Conservation (phyloP, 371 early-diverging fungal genomes). For the Syncephalastrum sp. region DNA sequence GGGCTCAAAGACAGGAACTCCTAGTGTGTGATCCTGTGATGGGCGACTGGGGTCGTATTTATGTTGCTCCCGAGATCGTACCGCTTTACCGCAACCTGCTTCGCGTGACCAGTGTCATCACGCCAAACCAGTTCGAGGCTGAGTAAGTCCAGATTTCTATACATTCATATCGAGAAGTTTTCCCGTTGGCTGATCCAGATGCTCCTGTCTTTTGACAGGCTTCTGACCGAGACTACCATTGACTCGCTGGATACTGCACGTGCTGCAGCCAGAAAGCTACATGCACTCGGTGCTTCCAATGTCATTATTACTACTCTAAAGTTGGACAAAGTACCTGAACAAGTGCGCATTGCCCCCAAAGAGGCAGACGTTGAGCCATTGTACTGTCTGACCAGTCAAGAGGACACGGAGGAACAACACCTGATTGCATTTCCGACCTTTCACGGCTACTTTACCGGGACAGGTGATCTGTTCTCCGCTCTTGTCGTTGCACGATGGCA, state of each 20-base stretch:
- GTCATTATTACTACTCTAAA: constrained; percentile 76
- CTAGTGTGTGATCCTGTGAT: constrained; percentile 91
- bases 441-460: constrained; percentile 84
- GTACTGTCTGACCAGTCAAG: constrained; percentile 41
- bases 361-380: constrained; percentile 22
- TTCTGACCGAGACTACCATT: constrained; percentile 65
- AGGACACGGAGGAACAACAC: constrained; percentile 39
- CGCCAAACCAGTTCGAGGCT: constrained; percentile 94
- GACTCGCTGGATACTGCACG: constrained; percentile 46
- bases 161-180: too few relatives aligned
- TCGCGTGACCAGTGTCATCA: constrained; percentile 72
- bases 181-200: not conserved
- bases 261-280: constrained; percentile 61
- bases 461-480: constrained; percentile 88
- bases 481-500: constrained; percentile 64
- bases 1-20: not conserved
- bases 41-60: constrained; percentile 86
- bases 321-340: constrained; percentile 30
- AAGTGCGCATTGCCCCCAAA: constrained; percentile 22
- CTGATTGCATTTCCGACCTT: constrained; percentile 75
- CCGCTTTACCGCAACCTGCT: constrained; percentile 70
- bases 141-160: constrained; percentile 52
- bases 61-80: constrained; percentile 81
- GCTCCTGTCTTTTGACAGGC: not conserved
- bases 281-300: constrained; percentile 62